A percentile compares a stretch with the other conserved stretches of the same genome.
phyloP scores from a whole-genome alignment of 345 rosid species.

The Syzygium aqueum region DNA sequence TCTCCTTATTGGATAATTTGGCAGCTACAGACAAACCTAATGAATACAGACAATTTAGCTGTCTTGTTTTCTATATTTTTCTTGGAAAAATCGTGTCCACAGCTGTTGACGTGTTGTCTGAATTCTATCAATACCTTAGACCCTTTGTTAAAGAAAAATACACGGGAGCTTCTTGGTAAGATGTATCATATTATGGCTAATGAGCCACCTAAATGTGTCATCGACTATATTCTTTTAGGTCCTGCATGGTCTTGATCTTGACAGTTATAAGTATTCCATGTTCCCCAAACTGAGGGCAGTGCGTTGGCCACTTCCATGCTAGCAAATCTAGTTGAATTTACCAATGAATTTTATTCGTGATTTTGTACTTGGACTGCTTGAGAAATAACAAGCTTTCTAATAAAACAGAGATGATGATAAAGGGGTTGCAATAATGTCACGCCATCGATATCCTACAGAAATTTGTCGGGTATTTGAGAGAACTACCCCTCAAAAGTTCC shows the following conservation, averaged over 20 bases:
- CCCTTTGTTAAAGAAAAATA: background rate
- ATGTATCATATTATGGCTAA: background rate
- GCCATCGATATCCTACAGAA: conserved; percentile 91
- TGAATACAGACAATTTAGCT: background rate
- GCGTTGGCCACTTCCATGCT: background rate
- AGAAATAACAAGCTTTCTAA: background rate
- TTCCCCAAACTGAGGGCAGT: background rate
- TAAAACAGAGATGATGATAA: conserved; percentile 86
- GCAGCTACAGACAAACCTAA: background rate
- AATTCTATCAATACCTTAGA: background rate
- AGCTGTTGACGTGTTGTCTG: background rate
- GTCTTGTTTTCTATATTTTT: background rate
- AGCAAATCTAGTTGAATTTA: background rate
- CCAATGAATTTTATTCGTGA: background rate
- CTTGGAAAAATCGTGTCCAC: background rate
- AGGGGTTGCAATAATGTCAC: conserved; percentile 95
- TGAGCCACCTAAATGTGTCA: background rate
- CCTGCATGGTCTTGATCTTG: background rate
- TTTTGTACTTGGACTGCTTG: background rate
- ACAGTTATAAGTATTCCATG: background rate
- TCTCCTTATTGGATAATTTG: background rate
- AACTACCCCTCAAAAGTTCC: conserved; percentile 59
- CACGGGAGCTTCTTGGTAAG: background rate
- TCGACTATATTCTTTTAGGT: background rate
- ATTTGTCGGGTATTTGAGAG: conserved; percentile 73